These are phyloP conservation scores for Zopfia rhizophila DNA, from an alignment of 2,329 filamentous ascomycete genomes.

Conservation along the genomic window DNA sequence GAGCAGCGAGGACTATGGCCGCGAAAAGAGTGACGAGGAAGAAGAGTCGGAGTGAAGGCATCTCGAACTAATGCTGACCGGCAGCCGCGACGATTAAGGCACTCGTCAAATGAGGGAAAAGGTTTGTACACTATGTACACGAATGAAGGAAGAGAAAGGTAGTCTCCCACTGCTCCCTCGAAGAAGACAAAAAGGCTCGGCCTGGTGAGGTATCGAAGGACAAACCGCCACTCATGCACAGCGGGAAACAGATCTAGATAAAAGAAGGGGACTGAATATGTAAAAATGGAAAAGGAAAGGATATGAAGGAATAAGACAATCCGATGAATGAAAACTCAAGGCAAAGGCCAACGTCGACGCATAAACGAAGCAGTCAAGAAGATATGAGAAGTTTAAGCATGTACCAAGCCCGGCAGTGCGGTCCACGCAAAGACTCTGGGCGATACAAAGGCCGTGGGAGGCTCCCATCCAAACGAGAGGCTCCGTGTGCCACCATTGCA, in stretches of 20 bases:
- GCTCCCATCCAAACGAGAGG: conserved; percentile 28
- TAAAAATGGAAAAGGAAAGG: conserved; percentile 16
- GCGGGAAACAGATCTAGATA: conserved; percentile 37
- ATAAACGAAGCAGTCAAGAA: conserved; percentile 31
- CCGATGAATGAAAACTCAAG: conserved; percentile 30
- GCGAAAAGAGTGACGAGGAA: conserved; percentile 61
- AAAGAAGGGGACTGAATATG: conserved; percentile 34
- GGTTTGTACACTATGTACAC: conserved; percentile 30
- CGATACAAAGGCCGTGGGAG: conserved; percentile 8
- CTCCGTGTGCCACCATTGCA: conserved; percentile 27
- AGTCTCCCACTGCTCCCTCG: conserved; percentile 25
- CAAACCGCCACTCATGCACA: conserved; percentile 34
- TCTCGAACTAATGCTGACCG: conserved; percentile 51
- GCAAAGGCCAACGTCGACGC: conserved; percentile 33
- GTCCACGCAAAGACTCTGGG: conserved; percentile 23
- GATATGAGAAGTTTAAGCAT: conserved; percentile 29
- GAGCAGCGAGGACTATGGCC: conserved; percentile 60
- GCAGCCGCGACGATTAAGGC: conserved; percentile 43
- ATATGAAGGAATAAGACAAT: conserved; percentile 19
- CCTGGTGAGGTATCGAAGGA: conserved; percentile 35
- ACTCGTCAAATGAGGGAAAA: conserved; percentile 32
- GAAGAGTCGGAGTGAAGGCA: conserved; percentile 46
- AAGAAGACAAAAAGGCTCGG: conserved; percentile 37
- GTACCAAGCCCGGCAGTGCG: conserved; percentile 19
- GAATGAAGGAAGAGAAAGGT: conserved; percentile 19